Percentiles rank a stretch among this genome's conserved stretches.
Conservation (phyloP, 148 eudicot species). For the Chenopodium berlandieri region DNA sequence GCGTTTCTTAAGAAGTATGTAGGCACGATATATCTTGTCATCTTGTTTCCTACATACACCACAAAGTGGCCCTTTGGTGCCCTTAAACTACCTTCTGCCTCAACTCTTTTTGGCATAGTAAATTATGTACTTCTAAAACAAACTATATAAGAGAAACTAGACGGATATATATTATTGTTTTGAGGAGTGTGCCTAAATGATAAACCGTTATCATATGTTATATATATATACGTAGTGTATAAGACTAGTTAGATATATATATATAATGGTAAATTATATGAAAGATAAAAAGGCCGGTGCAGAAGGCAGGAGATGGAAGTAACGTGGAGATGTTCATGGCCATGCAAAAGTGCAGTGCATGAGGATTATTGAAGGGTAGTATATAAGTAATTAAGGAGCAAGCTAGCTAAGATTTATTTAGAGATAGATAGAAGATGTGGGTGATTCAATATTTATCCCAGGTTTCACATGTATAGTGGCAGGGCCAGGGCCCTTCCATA, state of each 20-base stretch:
- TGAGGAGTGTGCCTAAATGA: neutral
- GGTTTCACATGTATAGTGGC: constrained; percentile 25
- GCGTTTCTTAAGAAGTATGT: constrained; percentile 43
- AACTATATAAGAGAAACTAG: neutral
- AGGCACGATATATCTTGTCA: constrained; percentile 55
- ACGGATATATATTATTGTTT: neutral
- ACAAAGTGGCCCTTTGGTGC: constrained; percentile 72
- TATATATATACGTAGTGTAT: too few species aligned
- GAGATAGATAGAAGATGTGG: neutral
- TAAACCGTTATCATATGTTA: neutral
- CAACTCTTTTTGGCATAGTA: constrained; percentile 31
- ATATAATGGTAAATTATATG: neutral
- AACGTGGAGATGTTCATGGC: constrained; percentile 37
- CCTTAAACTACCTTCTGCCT: constrained; percentile 28
- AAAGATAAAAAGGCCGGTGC: neutral
- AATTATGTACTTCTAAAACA: too few species aligned
- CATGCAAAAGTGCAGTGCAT: constrained; percentile 25
- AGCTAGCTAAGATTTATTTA: neutral
- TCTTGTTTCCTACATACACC: constrained; percentile 60
- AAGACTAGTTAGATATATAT: neutral
- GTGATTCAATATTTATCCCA: constrained; percentile 12
- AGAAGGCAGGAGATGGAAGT: constrained; percentile 36
- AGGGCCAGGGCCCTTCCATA: constrained; percentile 24
- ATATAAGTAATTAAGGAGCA: neutral
- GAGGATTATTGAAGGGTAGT: neutral